Evolutionary conservation across 306 rosid species (phyloP), one percentile per base, ranked within the genome.

Genomic region (Medicago arabica): DNA sequence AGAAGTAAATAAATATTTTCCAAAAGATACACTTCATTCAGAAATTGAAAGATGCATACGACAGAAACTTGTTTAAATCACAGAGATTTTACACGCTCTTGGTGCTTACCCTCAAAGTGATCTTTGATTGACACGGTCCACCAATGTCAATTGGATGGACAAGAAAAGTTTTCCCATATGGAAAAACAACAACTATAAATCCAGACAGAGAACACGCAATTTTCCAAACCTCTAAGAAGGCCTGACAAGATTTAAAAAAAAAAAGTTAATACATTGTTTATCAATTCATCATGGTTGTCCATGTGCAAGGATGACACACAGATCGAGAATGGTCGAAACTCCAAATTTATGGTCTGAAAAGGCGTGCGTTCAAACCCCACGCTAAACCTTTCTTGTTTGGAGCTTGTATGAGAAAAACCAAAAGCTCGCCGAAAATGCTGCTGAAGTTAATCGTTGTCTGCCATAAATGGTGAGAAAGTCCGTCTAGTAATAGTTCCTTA

Each of bases 111-210:
- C 21, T 34, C 79, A 85, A 90, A 69, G 86, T 86, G 71, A 94
- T 66, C 87, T 78, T 92, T 25, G 97, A 88, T 70, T 72, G 83
- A 86, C 98, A 94, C 50, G 96, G 97, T 51, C 98, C 98, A 28
- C 77, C 80, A 67, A 92, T 76, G 83, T 86, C 88, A 25, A 86
- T 12, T 74, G 96, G 98, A 78, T 88, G 75, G 59, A 92, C 53
- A 49, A 88, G 85, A 81, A 81, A 92, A 55, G 86, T 72, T 51
- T 81, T 84, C 57, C 85, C 88, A 31, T 69, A 74, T 5, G 93
- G 96, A 83, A 92, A 59, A 39, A 80, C 79, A 65, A 94, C 58
- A 13, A 60, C 67, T 39, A 57, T 4, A 64, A 74, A 71, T 16
- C 41, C 82, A 16, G 86, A 53, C 38, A 65, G 59, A 38, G 95